Conservation (phyloP, 2,329 filamentous ascomycete genomes). For the Penicillium aurantiogriseum region DNA sequence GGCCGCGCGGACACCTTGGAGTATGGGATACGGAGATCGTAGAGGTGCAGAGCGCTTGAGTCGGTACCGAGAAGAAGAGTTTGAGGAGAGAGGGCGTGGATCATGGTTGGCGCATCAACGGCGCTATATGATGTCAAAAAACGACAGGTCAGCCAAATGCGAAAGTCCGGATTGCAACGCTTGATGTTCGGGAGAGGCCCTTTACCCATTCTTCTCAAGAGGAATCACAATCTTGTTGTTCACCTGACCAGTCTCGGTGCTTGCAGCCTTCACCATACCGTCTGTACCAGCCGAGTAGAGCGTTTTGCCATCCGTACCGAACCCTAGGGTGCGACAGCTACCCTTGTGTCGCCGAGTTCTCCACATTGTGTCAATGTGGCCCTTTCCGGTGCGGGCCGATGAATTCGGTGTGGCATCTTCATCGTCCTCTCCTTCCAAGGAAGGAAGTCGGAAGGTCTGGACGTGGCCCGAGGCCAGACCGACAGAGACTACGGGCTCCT, state of each 20-base stretch:
- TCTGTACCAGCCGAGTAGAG: constrained; percentile 62
- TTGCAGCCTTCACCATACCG: constrained; percentile 62
- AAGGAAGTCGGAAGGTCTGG: constrained; percentile 73
- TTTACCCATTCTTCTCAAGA: constrained; percentile 41
- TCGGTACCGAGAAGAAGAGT: constrained; percentile 87
- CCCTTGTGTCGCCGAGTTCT: constrained; percentile 87
- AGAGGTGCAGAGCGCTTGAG: constrained; percentile 82
- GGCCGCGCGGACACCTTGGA: constrained; percentile 61
- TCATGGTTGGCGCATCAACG: constrained; percentile 72
- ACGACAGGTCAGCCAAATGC: constrained; percentile 8
- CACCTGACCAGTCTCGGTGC: constrained; percentile 63
- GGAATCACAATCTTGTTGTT: constrained; percentile 80
- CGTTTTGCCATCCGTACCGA: constrained; percentile 73
- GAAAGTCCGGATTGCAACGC: constrained; percentile 1
- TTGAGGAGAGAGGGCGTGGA: constrained; percentile 83
- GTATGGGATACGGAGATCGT: constrained; percentile 69
- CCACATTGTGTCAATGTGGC: constrained; percentile 80
- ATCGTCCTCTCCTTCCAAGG: constrained; percentile 51
- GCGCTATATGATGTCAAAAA: constrained; percentile 35
- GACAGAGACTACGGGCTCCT: constrained; percentile 78
- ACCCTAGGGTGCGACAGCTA: constrained; percentile 80
- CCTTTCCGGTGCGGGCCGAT: constrained; percentile 60
- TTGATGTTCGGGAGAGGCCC: constrained; percentile 7
- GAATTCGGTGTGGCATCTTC: constrained; percentile 47
- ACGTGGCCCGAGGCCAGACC: constrained; percentile 84